Evolutionary conservation across 129 eudicot species (phyloP), one percentile per base, ranked within the genome.

Genomic region (Silybum marianum): DNA sequence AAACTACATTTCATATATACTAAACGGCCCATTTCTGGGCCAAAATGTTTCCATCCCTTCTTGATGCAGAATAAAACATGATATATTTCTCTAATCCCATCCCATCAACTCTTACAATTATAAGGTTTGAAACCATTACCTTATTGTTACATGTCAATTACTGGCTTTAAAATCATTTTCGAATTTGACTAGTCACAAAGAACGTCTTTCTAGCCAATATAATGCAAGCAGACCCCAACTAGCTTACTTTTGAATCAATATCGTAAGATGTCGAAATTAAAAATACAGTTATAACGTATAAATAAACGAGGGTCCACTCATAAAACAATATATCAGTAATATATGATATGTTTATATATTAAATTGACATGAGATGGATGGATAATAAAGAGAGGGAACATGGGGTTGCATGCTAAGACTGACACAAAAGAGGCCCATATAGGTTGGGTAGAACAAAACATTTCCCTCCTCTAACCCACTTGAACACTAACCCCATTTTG

Each of bases 401-500:
- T 71, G 75, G 75, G 75, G 75, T 32, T 71, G 75, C 75, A 71
- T 71, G 51, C 25, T n/a, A 71, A 71, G 51, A 7, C 75, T 71
- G 75, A 71, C 75, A 71, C 75, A 34, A 71, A 71, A 36, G 75
- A 71, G 75, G 40, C 51, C 75, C 75, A 3, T 12, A 71, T 34
- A 44, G 16, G 54, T 40, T 40, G 48, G 48, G 48, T 40, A 70
- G 74, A 70, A 70, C 74, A 70, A 32, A 70, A 70, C 74, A 70
- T 70, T 70, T 70, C 75, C 48, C 75, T 71, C 40, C 75, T 34
- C 51, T 71, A 34, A 71, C 75, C 75, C 75, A 71, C 75, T 71
- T 71, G 75, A 71, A 71, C 51, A 71, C 48, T n/a, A 71, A 71
- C 75, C 75, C 75, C 51, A 71, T 71, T 71, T 71, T 71, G 75